phyloP scores from a whole-genome alignment of 2,329 filamentous ascomycete species.

The Monilinia aucupariae region DNA sequence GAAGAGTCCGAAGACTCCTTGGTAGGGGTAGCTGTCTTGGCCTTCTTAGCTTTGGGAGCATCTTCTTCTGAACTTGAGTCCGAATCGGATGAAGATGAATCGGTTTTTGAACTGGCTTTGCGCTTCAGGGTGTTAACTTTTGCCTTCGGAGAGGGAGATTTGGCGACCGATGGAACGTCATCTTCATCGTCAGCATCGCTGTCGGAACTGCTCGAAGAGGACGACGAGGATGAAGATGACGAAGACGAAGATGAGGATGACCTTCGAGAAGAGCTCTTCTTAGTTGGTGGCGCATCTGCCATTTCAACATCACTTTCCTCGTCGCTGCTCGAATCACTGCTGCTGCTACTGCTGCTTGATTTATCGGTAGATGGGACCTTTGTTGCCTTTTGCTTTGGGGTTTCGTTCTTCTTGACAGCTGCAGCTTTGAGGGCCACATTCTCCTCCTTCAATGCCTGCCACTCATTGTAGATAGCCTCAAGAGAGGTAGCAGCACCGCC shows the following conservation, averaged over 20 bases:
- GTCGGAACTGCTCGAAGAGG: conserved; percentile 41
- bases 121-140: conserved; percentile 48
- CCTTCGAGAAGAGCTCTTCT: conserved; percentile 32
- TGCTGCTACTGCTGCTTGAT: conserved; percentile 26
- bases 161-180: conserved; percentile 33
- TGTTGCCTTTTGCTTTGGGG: conserved; percentile 24
- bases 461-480: conserved; percentile 37
- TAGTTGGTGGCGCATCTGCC: conserved; percentile 32
- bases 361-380: conserved; percentile 27
- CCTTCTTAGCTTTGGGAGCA: conserved; percentile 17
- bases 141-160: conserved; percentile 28
- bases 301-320: conserved; percentile 37
- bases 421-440: conserved; percentile 14
- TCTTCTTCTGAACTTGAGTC: conserved; percentile 35
- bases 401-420: conserved; percentile 15
- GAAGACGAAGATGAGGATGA: conserved; percentile 37
- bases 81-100: conserved; percentile 28
- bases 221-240: conserved; percentile 35
- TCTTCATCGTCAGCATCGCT: conserved; percentile 48
- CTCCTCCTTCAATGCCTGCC: conserved; percentile 34
- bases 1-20: conserved; percentile 23
- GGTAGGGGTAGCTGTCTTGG: conserved; percentile 9
- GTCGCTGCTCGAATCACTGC: conserved; percentile 34
- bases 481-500: conserved; percentile 36
- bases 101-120: conserved; percentile 41